Percentiles rank a stretch among this genome's conserved stretches.
phyloP scores from a whole-genome alignment of 371 early-diverging fungal species.

The Saksenaea oblongispora region DNA sequence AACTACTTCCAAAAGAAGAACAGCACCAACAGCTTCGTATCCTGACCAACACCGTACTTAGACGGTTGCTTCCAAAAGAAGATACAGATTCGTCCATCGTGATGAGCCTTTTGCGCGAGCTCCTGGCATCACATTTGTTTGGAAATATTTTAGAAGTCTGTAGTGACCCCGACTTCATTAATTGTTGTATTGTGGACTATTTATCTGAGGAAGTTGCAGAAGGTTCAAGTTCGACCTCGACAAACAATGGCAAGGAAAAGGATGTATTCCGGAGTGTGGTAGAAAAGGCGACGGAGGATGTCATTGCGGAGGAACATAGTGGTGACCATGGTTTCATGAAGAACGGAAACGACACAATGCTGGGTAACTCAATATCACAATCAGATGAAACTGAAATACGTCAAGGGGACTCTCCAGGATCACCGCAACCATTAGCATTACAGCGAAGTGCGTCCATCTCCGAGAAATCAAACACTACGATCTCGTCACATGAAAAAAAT shows the following conservation, averaged over 20 bases:
- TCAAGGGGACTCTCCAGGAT: background rate
- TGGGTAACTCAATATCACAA: background rate
- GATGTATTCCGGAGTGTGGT: slow-evolving; percentile 24
- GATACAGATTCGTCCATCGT: slow-evolving; percentile 37
- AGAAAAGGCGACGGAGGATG: slow-evolving; percentile 30
- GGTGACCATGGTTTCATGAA: background rate
- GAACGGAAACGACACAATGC: background rate
- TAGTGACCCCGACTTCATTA: slow-evolving; percentile 51
- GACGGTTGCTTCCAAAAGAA: slow-evolving; percentile 28
- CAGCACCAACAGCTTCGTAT: slow-evolving; percentile 42
- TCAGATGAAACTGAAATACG: background rate
- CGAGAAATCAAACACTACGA: background rate
- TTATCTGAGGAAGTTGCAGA: slow-evolving; percentile 26
- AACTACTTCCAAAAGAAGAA: slow-evolving; percentile 37
- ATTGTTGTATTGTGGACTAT: slow-evolving; percentile 39
- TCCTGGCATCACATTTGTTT: slow-evolving; percentile 41
- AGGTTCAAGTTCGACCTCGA: background rate
- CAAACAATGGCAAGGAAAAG: background rate
- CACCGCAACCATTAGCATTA: background rate
- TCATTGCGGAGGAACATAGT: slow-evolving; percentile 19
- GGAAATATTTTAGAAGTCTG: slow-evolving; percentile 32
- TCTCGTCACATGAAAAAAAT: background rate
- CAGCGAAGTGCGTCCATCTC: too few relatives aligned
- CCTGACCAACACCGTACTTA: slow-evolving; percentile 35
- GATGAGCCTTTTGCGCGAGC: slow-evolving; percentile 33